These are phyloP conservation scores for Berberis vulgaris DNA, from an alignment of 164 flowering plant genomes.

Conservation along the genomic window DNA sequence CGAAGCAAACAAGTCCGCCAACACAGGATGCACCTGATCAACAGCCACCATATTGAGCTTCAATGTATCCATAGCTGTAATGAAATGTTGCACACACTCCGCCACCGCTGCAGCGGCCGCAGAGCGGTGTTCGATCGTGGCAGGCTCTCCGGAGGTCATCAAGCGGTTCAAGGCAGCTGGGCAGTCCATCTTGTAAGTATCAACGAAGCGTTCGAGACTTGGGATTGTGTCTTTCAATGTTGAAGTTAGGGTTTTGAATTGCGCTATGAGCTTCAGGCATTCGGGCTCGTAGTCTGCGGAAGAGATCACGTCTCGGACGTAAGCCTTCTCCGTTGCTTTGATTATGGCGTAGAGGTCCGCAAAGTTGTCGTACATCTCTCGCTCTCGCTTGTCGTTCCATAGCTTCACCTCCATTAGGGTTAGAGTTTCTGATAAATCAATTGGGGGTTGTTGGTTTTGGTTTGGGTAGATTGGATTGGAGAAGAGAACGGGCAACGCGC, in stretches of 20 bases:
- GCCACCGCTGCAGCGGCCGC: slow-evolving; percentile 66
- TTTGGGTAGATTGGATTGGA: slow-evolving; percentile 30
- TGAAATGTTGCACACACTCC: slow-evolving; percentile 86
- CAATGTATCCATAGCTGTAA: slow-evolving; percentile 89
- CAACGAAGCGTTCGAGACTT: slow-evolving; percentile 69
- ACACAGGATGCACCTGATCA: slow-evolving; percentile 82
- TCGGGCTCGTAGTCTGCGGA: slow-evolving; percentile 68
- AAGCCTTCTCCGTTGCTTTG: slow-evolving; percentile 84
- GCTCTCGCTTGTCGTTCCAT: slow-evolving; percentile 91
- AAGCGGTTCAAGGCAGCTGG: slow-evolving; percentile 81
- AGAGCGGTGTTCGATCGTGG: slow-evolving; percentile 84
- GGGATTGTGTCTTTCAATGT: slow-evolving; percentile 71
- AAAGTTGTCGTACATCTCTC: slow-evolving; percentile 92
- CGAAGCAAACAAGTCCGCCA: slow-evolving; percentile 64
- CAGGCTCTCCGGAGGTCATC: slow-evolving; percentile 71
- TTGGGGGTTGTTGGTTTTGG: slow-evolving; percentile 4
- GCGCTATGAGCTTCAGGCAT: slow-evolving; percentile 79
- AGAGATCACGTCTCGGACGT: slow-evolving; percentile 64
- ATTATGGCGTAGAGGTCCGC: slow-evolving; percentile 88
- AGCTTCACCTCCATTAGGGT: slow-evolving; percentile 80
- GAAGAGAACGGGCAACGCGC: slow-evolving; percentile 94
- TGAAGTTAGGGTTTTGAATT: slow-evolving; percentile 72
- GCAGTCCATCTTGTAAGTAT: slow-evolving; percentile 86
- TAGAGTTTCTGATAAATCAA: neutral
- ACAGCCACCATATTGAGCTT: slow-evolving; percentile 86